Conservation (phyloP, 768 basidiomycete species). For the Auricularia sp. region DNA sequence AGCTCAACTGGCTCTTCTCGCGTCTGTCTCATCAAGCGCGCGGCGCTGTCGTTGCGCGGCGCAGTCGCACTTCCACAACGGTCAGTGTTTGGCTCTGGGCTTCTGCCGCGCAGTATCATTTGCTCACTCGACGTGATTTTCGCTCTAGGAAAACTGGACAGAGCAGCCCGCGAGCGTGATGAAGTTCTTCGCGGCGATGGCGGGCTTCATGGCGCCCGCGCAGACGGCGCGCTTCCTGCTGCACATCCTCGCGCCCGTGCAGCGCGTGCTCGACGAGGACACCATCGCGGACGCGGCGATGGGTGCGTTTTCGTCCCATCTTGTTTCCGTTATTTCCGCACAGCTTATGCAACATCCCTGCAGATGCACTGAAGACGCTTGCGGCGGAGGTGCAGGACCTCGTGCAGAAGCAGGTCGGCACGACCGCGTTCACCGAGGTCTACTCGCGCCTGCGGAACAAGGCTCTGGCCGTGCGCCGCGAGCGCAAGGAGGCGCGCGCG, state of each 20-base stretch:
- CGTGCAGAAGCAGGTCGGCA: conserved; percentile 78
- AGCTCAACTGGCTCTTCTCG: conserved; percentile 71
- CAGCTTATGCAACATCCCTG: not conserved
- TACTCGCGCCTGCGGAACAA: conserved; percentile 78
- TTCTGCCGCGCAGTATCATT: too few species aligned
- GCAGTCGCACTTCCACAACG: conserved; percentile 38
- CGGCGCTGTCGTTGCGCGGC: conserved; percentile 61
- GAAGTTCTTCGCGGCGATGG: conserved; percentile 92
- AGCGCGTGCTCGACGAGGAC: conserved; percentile 82
- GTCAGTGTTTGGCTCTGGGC: conserved; percentile 27
- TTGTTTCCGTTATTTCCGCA: not conserved
- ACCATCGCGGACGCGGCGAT: conserved; percentile 68
- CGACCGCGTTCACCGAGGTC: conserved; percentile 66
- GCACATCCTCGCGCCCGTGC: conserved; percentile 79
- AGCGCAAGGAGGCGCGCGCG: conserved; percentile 54
- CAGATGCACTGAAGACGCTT: conserved; percentile 76
- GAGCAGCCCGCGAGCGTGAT: conserved; percentile 71
- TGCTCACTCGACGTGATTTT: not conserved
- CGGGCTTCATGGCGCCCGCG: conserved; percentile 51
- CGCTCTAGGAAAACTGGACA: conserved; percentile 63
- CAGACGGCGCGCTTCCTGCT: conserved; percentile 61
- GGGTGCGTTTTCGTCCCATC: conserved; percentile 39
- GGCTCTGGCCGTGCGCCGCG: conserved; percentile 54
- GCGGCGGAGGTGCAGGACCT: conserved; percentile 81
- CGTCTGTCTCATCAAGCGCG: conserved; percentile 82